A percentile compares a stretch with the other conserved stretches of the same genome.
phyloP scores from a whole-genome alignment of 495 filamentous ascomycete species.

The Hypoxylon perforatum region DNA sequence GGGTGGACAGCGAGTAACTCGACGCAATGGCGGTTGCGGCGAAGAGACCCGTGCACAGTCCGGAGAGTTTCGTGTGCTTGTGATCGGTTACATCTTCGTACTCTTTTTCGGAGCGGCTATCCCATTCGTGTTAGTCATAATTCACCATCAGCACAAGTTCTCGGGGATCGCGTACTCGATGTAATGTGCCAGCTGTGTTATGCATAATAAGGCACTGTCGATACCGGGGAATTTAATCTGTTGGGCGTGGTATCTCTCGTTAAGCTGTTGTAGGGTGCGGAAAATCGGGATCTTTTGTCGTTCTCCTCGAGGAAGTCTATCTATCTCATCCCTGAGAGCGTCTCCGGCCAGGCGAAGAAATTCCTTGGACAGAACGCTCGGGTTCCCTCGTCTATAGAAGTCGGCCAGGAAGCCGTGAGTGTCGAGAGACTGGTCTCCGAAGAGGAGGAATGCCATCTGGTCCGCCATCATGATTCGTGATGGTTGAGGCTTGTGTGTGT shows the following conservation, averaged over 20 bases:
- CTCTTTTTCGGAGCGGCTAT: constrained; percentile 59
- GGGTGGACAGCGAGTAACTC: constrained; percentile 71
- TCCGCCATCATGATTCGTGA: constrained; percentile 51
- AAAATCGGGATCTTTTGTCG: constrained; percentile 74
- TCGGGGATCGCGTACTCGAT: constrained; percentile 69
- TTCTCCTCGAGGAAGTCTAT: constrained; percentile 67
- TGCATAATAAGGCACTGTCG: constrained; percentile 74
- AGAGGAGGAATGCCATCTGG: constrained; percentile 65
- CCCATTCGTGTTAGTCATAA: constrained; percentile 30
- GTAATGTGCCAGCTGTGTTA: constrained; percentile 78
- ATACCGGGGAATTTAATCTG: constrained; percentile 68
- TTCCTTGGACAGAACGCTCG: constrained; percentile 70
- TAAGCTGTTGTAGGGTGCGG: constrained; percentile 73
- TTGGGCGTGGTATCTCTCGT: constrained; percentile 72
- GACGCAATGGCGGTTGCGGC: constrained; percentile 77
- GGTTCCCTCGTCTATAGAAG: constrained; percentile 68
- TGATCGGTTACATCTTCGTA: constrained; percentile 56
- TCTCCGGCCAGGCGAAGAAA: constrained; percentile 73
- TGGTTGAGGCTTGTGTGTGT: constrained; percentile 32
- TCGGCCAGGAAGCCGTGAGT: constrained; percentile 73
- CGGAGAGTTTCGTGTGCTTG: constrained; percentile 63
- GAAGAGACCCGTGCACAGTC: constrained; percentile 78
- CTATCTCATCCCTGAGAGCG: constrained; percentile 72
- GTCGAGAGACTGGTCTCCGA: constrained; percentile 84
- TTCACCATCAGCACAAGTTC: neutral